Conservation (phyloP, 2,329 filamentous ascomycete species). For the Epichloe coenophiala region DNA sequence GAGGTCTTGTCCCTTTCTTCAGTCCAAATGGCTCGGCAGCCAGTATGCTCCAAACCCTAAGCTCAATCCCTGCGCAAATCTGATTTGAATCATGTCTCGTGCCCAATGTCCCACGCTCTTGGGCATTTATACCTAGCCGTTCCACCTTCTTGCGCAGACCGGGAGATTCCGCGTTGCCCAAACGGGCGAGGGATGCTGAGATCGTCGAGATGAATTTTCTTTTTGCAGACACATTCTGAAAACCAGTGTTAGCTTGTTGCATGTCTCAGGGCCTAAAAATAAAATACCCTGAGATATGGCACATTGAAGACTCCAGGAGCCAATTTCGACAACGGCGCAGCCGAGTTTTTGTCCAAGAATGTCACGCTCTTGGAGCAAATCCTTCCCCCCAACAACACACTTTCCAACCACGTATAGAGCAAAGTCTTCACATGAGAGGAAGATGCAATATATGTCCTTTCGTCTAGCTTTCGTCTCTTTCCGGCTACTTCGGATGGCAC, state of each 20-base stretch:
- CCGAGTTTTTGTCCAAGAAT: constrained; percentile 6
- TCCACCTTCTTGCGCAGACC: constrained; percentile 17
- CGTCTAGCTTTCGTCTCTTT: not conserved
- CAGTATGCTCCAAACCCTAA: constrained; percentile 13
- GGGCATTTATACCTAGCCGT: not conserved
- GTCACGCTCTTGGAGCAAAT: constrained; percentile 12
- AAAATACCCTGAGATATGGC: constrained; percentile 20
- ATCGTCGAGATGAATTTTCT: constrained; percentile 16
- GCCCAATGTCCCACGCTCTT: not conserved
- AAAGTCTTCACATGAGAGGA: not conserved
- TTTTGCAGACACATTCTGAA: constrained; percentile 14
- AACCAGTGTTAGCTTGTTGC: constrained; percentile 2
- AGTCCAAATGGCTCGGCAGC: constrained; percentile 5
- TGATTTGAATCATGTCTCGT: not conserved
- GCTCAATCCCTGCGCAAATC: constrained; percentile 8
- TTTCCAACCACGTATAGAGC: constrained; percentile 10
- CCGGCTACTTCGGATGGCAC: not conserved
- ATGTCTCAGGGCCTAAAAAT: not conserved
- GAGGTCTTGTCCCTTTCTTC: not conserved
- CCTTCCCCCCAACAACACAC: constrained; percentile 15
- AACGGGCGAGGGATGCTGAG: constrained; percentile 17
- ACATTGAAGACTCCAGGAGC: constrained; percentile 24
- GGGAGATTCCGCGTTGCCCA: constrained; percentile 22
- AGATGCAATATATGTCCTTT: not conserved
- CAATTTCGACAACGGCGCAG: constrained; percentile 14